These are phyloP conservation scores for Wickerhamiella bombiphila DNA, from an alignment of 805 yeast genomes.

Conservation along the genomic window DNA sequence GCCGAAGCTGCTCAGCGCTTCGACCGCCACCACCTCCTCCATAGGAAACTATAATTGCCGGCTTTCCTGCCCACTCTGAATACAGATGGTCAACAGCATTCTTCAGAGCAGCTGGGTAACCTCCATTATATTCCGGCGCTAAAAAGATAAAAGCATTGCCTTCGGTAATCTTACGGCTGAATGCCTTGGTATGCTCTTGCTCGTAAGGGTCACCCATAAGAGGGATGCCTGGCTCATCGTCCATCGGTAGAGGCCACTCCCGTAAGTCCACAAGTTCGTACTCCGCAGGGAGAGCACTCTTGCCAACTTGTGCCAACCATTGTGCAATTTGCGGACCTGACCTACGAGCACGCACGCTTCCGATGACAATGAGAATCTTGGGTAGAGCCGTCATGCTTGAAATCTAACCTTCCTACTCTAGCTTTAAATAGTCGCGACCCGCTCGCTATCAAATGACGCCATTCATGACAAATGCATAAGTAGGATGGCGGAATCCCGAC, in stretches of 20 bases:
- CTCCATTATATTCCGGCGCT: conserved; percentile 28
- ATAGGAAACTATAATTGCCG: conserved; percentile 24
- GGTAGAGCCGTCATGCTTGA: too few relatives aligned
- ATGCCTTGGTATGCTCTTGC: conserved; percentile 16
- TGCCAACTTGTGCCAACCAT: conserved; percentile 7
- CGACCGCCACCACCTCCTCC: conserved; percentile 24
- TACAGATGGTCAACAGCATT: conserved; percentile 27
- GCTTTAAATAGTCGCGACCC: too few relatives aligned
- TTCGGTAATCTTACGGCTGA: conserved; percentile 20
- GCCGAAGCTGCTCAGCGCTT: conserved; percentile 17
- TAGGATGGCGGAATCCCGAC: too few relatives aligned
- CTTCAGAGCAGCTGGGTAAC: conserved; percentile 27
- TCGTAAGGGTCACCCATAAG: conserved; percentile 11
- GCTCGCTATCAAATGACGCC: too few relatives aligned
- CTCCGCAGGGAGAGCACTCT: not conserved
- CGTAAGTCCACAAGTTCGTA: conserved; percentile 20
- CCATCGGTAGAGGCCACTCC: conserved; percentile 22
- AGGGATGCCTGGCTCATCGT: conserved; percentile 23
- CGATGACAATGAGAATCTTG: conserved; percentile 8
- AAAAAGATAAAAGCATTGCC: conserved; percentile 25
- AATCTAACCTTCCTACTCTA: too few relatives aligned
- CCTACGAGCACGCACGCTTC: conserved; percentile 9
- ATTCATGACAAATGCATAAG: too few relatives aligned
- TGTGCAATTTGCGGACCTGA: conserved; percentile 6
- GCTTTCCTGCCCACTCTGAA: conserved; percentile 25